A percentile compares a stretch with the other conserved stretches of the same genome.
These are phyloP conservation scores for Cupressus sempervirens DNA, from an alignment of 75 land plant species.

Conservation along the genomic window DNA sequence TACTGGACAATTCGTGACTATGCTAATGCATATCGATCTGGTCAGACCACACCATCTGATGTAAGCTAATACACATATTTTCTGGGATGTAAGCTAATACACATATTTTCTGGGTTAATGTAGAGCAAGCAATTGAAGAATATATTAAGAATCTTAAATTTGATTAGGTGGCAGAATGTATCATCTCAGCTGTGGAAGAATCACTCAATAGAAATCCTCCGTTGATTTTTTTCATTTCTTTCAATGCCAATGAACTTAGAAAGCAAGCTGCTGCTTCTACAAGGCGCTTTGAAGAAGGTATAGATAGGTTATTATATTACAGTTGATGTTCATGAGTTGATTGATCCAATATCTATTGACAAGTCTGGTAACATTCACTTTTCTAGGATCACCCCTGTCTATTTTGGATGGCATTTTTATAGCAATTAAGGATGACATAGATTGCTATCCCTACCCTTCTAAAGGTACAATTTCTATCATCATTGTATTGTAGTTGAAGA, in stretches of 20 bases:
- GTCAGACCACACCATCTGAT: constrained; percentile 51
- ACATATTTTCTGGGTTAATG: neutral
- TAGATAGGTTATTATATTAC: neutral
- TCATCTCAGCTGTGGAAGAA: constrained; percentile 67
- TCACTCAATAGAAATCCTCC: constrained; percentile 40
- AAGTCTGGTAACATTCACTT: neutral
- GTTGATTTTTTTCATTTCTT: constrained; percentile 53
- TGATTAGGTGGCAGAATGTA: constrained; percentile 78
- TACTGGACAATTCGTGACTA: constrained; percentile 94
- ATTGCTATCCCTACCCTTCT: constrained; percentile 70
- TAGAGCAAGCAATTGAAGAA: neutral
- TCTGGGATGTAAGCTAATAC: constrained; percentile 35
- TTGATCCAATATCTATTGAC: neutral
- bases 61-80: constrained; percentile 27
- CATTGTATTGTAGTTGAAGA: neutral
- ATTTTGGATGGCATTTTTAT: constrained; percentile 83
- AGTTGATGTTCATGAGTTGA: neutral
- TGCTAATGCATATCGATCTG: constrained; percentile 83
- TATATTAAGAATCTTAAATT: neutral
- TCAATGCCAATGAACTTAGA: constrained; percentile 58
- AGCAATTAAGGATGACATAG: constrained; percentile 86
- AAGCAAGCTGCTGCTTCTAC: constrained; percentile 92
- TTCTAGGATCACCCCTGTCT: constrained; percentile 68
- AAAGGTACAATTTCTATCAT: constrained; percentile 34
- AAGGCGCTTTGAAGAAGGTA: constrained; percentile 77